These are phyloP conservation scores for Diplotaxis tenuifolia DNA, from an alignment of 345 rosid genomes.

Conservation along the genomic window DNA sequence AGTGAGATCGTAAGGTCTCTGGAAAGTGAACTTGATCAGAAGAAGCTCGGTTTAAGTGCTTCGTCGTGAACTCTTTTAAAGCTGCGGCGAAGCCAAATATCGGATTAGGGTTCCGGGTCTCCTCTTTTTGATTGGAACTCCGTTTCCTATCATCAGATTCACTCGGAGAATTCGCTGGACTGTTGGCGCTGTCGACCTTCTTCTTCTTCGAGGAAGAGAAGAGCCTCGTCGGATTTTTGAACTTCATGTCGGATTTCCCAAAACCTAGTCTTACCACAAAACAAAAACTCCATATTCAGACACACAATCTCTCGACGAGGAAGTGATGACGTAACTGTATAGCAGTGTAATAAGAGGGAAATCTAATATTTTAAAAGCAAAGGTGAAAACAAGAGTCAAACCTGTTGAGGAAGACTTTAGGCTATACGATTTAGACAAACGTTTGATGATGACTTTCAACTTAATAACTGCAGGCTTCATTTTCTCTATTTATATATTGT, in stretches of 20 bases:
- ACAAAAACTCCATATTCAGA: background rate
- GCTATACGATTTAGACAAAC: background rate
- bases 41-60: background rate
- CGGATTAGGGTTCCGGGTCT: background rate
- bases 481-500: background rate
- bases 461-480: background rate
- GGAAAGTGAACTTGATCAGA: background rate
- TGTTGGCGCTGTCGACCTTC: background rate
- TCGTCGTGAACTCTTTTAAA: background rate
- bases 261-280: background rate
- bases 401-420: background rate
- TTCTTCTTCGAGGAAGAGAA: background rate
- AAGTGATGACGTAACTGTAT: background rate
- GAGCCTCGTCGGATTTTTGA: background rate
- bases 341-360: background rate
- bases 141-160: background rate
- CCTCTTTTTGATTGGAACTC: background rate
- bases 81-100: background rate
- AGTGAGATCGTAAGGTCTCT: background rate
- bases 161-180: background rate
- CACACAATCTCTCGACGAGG: background rate
- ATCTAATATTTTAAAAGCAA: background rate
- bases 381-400: background rate
- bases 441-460: background rate
- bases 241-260: background rate